Percentiles rank a stretch among this genome's conserved stretches.
Evolutionary conservation across 352 stramenopile genomes (phyloP).

Genomic region (Saprolegnia diclina): DNA sequence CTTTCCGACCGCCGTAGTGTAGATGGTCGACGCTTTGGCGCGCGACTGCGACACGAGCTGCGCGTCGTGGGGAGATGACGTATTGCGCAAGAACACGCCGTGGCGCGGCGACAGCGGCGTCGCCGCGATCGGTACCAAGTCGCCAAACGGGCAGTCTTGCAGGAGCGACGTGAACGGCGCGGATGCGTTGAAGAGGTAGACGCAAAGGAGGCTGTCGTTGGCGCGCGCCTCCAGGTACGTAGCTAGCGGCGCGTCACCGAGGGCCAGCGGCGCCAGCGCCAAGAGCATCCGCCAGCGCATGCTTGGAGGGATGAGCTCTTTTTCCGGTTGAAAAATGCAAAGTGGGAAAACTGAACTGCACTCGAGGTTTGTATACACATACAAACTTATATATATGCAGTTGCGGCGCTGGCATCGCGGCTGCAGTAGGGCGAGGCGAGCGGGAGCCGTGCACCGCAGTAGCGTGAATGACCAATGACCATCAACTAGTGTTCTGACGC

Average conservation of each 20-base stretch:
- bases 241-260: too few relatives aligned
- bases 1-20: neutral
- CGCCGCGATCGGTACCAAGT: neutral
- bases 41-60: neutral
- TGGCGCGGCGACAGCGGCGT: neutral
- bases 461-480: too few relatives aligned
- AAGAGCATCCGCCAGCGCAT: neutral
- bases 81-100: neutral
- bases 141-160: neutral
- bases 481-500: too few relatives aligned
- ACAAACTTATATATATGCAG: neutral
- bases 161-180: neutral
- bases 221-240: neutral
- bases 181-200: slow-evolving; percentile 41
- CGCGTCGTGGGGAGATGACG: neutral
- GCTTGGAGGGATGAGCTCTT: neutral
- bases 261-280: neutral
- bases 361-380: neutral
- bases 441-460: too few relatives aligned
- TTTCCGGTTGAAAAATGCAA: neutral
- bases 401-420: too few relatives aligned
- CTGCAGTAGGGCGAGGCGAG: too few relatives aligned
- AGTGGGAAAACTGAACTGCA: neutral
- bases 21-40: neutral
- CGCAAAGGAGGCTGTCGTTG: slow-evolving; percentile 30